These are phyloP conservation scores for Mucor circinelloides DNA, from an alignment of 371 early-diverging fungal genomes.

Conservation along the genomic window DNA sequence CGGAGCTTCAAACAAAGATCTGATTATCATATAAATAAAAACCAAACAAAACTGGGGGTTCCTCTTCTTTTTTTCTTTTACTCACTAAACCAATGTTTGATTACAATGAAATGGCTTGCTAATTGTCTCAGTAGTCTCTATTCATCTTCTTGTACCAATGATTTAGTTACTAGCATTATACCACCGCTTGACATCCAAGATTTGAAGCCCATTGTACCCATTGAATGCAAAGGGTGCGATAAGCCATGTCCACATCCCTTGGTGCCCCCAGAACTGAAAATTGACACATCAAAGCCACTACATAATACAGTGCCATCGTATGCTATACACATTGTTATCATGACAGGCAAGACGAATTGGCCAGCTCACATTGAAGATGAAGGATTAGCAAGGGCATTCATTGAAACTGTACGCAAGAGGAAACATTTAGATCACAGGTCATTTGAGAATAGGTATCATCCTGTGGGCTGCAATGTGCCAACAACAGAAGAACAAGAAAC, in stretches of 20 bases:
- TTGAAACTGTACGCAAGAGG: slow-evolving; percentile 23
- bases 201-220: slow-evolving; percentile 26
- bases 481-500: not conserved
- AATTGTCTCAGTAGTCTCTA: slow-evolving; percentile 32
- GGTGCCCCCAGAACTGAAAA: slow-evolving; percentile 29
- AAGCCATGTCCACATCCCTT: slow-evolving; percentile 40
- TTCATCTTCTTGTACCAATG: slow-evolving; percentile 24
- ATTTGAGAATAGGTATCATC: slow-evolving; percentile 26
- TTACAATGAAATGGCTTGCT: slow-evolving; percentile 39
- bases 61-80: not conserved
- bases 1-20: not conserved
- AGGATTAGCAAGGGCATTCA: slow-evolving; percentile 32
- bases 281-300: slow-evolving; percentile 37
- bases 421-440: slow-evolving; percentile 9
- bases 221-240: slow-evolving; percentile 29
- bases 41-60: not conserved
- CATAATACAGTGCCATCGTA: slow-evolving; percentile 42
- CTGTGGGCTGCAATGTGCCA: slow-evolving; percentile 3
- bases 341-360: slow-evolving; percentile 43
- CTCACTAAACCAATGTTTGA: not conserved
- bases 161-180: slow-evolving; percentile 12
- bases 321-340: slow-evolving; percentile 36
- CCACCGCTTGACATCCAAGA: slow-evolving; percentile 31
- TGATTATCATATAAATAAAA: not conserved
- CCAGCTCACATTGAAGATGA: slow-evolving; percentile 46